Evolutionary conservation across 805 yeast species (phyloP).

Genomic region (Wickerhamiella parazyma): DNA sequence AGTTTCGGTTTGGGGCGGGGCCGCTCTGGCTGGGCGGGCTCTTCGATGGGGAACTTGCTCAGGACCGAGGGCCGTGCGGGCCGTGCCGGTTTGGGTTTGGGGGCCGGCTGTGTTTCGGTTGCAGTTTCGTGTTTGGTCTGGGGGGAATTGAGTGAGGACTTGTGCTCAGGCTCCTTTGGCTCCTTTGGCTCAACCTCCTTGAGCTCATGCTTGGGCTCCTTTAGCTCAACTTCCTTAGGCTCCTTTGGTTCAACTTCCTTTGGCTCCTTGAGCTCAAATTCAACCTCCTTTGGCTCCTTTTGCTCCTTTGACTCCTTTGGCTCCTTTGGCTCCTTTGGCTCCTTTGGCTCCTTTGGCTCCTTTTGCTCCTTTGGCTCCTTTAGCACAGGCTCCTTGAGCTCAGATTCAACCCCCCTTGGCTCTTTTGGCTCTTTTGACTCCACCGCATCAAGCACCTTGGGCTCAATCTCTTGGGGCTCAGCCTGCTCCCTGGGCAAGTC

Average conservation of each 20-base stretch:
- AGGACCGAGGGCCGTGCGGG: slow-evolving; percentile 3
- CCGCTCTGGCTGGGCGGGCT: background rate
- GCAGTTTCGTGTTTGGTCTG: too few relatives aligned
- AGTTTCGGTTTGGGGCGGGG: slow-evolving; percentile 17
- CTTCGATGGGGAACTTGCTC: slow-evolving; percentile 4
- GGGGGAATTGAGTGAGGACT: too few relatives aligned
- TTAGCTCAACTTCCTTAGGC: background rate
- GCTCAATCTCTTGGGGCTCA: background rate
- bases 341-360: too few relatives aligned
- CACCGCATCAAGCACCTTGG: background rate
- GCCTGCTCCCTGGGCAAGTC: too few relatives aligned
- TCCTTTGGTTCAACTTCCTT: background rate
- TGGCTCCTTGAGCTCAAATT: too few relatives aligned
- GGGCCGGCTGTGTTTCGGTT: too few relatives aligned
- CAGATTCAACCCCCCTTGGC: too few relatives aligned
- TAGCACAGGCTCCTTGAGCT: too few relatives aligned
- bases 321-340: too few relatives aligned
- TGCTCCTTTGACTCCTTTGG: background rate
- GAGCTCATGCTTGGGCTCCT: background rate
- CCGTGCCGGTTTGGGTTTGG: slow-evolving; percentile 5
- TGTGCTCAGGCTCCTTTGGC: slow-evolving; percentile 7
- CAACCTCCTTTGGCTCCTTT: too few relatives aligned
- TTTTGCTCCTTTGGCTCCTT: background rate
- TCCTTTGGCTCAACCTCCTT: slow-evolving; percentile 5
- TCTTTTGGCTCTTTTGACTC: too few relatives aligned